Conservation (phyloP, 169 alveolate species). For the Plasmodium adleri region DNA sequence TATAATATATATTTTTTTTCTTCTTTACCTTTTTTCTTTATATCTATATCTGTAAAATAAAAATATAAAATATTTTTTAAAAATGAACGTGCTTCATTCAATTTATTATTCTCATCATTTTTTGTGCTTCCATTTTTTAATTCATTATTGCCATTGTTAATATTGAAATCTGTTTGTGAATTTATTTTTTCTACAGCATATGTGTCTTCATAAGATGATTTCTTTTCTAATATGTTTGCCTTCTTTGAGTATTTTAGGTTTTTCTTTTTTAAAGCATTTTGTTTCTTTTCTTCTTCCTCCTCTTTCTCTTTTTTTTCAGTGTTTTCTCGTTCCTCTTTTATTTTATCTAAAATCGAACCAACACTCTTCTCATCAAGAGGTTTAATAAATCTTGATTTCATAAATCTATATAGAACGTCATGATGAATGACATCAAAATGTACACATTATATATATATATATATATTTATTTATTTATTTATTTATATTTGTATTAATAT, state of each 20-base stretch:
- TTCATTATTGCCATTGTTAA: slow-evolving; percentile 15
- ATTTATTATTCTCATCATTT: slow-evolving; percentile 46
- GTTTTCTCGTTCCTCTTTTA: slow-evolving; percentile 63
- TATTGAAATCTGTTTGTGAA: slow-evolving; percentile 39
- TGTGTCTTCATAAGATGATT: slow-evolving; percentile 39
- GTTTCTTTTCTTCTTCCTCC: slow-evolving; percentile 5
- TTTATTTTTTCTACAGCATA: slow-evolving; percentile 48
- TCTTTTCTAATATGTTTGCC: slow-evolving; percentile 43
- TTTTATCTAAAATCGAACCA: slow-evolving; percentile 29
- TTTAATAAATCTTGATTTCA: slow-evolving; percentile 57
- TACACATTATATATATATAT: background rate
- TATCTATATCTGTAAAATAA: slow-evolving; percentile 46
- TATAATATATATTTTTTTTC: background rate
- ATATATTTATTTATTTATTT: too few species aligned
- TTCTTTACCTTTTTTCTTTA: slow-evolving; percentile 50
- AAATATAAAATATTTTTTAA: slow-evolving; percentile 9
- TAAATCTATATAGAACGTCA: slow-evolving; percentile 18
- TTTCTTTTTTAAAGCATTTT: slow-evolving; percentile 16
- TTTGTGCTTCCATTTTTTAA: background rate
- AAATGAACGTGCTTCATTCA: slow-evolving; percentile 59
- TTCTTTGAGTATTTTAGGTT: slow-evolving; percentile 22
- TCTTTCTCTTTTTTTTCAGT: slow-evolving; percentile 28
- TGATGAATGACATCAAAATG: background rate
- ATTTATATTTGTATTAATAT: background rate
- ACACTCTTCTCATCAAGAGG: slow-evolving; percentile 22